Conservation (phyloP, 176 grass and related monocot species). For the Urochloa ruziziensis region DNA sequence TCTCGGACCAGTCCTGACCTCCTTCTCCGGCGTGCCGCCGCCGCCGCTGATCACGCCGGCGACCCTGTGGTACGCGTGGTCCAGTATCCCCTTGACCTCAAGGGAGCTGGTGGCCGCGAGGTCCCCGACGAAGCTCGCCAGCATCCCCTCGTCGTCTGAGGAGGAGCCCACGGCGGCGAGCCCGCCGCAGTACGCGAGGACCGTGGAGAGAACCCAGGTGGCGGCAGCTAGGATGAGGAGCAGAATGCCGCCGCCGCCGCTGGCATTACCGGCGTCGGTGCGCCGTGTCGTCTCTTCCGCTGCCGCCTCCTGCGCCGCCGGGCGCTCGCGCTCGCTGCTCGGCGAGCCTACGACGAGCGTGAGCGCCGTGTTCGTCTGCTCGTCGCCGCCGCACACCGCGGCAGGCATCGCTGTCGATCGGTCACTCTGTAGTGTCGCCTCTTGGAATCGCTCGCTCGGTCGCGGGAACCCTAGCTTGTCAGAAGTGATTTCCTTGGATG, state of each 20-base stretch:
- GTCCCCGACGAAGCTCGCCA: neutral
- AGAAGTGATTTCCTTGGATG: no score
- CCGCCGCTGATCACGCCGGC: neutral
- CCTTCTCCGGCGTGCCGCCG: neutral
- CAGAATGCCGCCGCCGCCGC: neutral
- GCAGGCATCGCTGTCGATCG: neutral
- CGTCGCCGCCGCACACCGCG: no score
- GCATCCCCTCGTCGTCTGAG: neutral
- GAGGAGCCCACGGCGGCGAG: neutral
- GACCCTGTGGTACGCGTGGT: neutral
- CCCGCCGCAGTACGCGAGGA: neutral
- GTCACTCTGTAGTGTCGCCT: no score
- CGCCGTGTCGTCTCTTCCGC: no score
- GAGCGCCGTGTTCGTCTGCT: no score
- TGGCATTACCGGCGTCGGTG: no score
- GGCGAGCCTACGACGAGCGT: neutral
- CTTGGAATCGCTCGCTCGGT: no score
- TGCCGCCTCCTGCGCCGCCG: no score
- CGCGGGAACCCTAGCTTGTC: no score
- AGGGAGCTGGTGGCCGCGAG: no score
- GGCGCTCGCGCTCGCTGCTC: no score
- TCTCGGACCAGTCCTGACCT: neutral
- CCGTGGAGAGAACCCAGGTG: neutral
- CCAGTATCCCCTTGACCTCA: neutral
- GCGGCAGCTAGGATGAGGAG: neutral